Base-by-base conservation (phyloP, 306 rosid genomes). In the Casuarina glauca region DNA sequence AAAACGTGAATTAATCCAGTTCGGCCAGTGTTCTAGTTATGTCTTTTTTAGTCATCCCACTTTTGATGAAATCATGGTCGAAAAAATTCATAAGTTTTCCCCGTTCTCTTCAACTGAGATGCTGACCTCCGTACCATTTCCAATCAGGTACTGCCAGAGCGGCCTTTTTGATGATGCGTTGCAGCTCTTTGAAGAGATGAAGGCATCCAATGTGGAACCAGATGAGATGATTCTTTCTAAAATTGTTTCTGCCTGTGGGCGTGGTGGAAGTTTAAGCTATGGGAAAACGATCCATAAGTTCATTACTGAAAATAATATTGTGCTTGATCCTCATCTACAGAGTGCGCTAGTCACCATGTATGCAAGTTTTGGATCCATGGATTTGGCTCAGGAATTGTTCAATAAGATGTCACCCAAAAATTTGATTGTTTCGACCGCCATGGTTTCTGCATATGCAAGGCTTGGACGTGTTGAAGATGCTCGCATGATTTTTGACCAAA, bases 261-360 rank as follows among this genome's bases (percentile, higher is more conserved):
- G 82, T 38, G 84, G 87, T 68, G 80, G 84, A 52, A 85, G 83
- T 78, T 74, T 81, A 36, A 76, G 62, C 73, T 83, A 76, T 76
- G 87, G 89, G 60, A 81, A 55, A 79, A 80, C 76, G 53, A 54
- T 85, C 68, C 91, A 88, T 72, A 82, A 85, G 69, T 85, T 80
- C 74, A 85, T 85, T 68, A 68, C 69, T 2, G 70, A 80, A 66
- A 87, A 83, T 57, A 73, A 74, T 76, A 12, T 88, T 60, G 62
- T 42, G 52, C 44, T 76, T 41, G 89, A 88, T 67, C 67, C 79
- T 69, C 89, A 88, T 76, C 69, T 90, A 82, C 91, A 74, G 81
- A 73, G 90, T 72, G 89, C 97, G 70, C 89, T 93, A 42, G 77
- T 93, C 35, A 82, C 88, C 69, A 88, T 90, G 96, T 90, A 93